A percentile compares a stretch with the other conserved stretches of the same genome.
phyloP scores from a whole-genome alignment of 2,329 filamentous ascomycete species.

The Colletotrichum lentis region DNA sequence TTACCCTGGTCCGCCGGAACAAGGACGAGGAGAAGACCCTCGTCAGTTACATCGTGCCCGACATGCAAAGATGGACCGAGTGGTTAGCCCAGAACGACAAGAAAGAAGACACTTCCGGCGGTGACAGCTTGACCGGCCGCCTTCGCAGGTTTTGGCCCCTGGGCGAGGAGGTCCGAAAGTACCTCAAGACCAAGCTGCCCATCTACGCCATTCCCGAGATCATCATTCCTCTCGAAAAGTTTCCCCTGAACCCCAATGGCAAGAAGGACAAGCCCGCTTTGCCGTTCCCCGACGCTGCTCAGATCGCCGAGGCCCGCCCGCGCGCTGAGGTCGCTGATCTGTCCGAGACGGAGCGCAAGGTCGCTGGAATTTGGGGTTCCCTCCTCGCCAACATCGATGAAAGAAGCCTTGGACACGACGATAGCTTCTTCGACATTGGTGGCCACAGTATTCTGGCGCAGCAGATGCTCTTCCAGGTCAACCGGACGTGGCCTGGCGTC shows the following conservation, averaged over 20 bases:
- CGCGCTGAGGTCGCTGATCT: constrained; percentile 36
- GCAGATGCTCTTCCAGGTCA: constrained; percentile 76
- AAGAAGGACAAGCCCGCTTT: constrained; percentile 82
- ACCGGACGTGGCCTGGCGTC: constrained; percentile 47
- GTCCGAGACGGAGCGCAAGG: constrained; percentile 71
- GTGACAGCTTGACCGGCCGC: not conserved
- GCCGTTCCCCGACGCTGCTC: constrained; percentile 70
- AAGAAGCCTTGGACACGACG: constrained; percentile 45
- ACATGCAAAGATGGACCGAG: constrained; percentile 22
- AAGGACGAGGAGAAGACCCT: constrained; percentile 85
- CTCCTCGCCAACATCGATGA: constrained; percentile 49
- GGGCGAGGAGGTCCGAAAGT: constrained; percentile 65
- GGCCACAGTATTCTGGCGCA: constrained; percentile 64
- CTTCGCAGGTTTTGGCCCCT: constrained; percentile 11
- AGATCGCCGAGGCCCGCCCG: constrained; percentile 13
- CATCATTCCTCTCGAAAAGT: constrained; percentile 50
- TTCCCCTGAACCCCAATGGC: constrained; percentile 78
- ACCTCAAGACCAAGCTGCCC: constrained; percentile 76
- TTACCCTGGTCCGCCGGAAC: constrained; percentile 82
- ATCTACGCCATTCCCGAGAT: constrained; percentile 37
- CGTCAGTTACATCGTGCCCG: constrained; percentile 90
- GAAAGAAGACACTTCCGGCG: constrained; percentile 41
- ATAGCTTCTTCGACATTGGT: constrained; percentile 51
- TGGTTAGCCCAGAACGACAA: constrained; percentile 55
- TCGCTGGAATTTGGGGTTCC: constrained; percentile 31